phyloP scores from a whole-genome alignment of 495 filamentous ascomycete species.

The Penicillium herquei region DNA sequence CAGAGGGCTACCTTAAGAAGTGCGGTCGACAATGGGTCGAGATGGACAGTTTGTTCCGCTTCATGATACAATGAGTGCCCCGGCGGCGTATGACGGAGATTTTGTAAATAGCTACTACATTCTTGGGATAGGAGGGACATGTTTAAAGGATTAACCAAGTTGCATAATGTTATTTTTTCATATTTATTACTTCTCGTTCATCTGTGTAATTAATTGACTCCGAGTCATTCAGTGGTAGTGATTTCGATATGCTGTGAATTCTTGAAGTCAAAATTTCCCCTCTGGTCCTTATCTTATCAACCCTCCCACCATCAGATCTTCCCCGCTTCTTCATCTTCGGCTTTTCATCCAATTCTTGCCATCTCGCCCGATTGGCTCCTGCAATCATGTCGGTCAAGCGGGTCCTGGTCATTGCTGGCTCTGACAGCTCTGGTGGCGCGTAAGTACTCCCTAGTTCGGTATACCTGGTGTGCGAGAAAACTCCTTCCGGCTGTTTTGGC shows the following conservation, averaged over 20 bases:
- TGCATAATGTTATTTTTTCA: slow-evolving; percentile 18
- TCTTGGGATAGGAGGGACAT: slow-evolving; percentile 6
- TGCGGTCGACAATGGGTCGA: slow-evolving; percentile 95
- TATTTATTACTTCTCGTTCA: slow-evolving; percentile 1
- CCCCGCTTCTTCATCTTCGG: slow-evolving; percentile 42
- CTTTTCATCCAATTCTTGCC: slow-evolving; percentile 3
- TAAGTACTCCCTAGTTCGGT: slow-evolving; percentile 42
- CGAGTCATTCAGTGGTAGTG: no score
- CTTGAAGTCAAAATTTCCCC: neutral
- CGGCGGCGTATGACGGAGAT: slow-evolving; percentile 14
- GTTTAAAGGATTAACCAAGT: slow-evolving; percentile 13
- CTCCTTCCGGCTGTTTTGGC: neutral
- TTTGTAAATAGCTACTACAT: slow-evolving; percentile 26
- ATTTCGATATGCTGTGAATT: neutral
- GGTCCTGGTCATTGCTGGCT: slow-evolving; percentile 81
- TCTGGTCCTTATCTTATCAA: slow-evolving; percentile 12
- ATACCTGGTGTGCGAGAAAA: neutral
- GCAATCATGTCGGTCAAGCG: slow-evolving; percentile 44
- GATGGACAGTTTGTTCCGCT: slow-evolving; percentile 88
- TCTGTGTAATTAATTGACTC: no score
- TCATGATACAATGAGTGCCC: slow-evolving; percentile 49
- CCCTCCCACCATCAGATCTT: slow-evolving; percentile 9
- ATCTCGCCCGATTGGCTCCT: slow-evolving; percentile 12
- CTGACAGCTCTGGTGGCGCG: slow-evolving; percentile 86
- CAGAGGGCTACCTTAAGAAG: slow-evolving; percentile 85